Percentiles rank a stretch among this genome's conserved stretches.
Evolutionary conservation across 1,139 yeast species (phyloP).

Genomic region (Scheffersomyces titani): DNA sequence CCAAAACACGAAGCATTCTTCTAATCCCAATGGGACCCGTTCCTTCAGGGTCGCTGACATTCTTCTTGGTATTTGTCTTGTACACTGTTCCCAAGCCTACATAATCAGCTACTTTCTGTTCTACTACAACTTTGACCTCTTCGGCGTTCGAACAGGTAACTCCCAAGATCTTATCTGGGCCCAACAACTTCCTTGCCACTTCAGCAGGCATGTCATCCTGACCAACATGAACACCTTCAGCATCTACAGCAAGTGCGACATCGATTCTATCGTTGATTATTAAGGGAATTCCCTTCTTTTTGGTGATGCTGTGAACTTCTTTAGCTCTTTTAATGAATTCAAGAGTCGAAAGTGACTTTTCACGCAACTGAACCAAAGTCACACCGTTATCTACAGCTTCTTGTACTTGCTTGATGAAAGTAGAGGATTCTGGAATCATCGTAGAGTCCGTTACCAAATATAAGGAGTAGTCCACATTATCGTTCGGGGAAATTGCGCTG

Average conservation of each 20-base stretch:
- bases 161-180: conserved; percentile 77
- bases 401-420: conserved; percentile 62
- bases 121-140: conserved; percentile 60
- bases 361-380: conserved; percentile 82
- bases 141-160: conserved; percentile 65
- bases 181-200: conserved; percentile 62
- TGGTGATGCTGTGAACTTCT: conserved; percentile 62
- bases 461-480: conserved; percentile 56
- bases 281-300: conserved; percentile 63
- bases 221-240: conserved; percentile 94
- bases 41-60: conserved; percentile 44
- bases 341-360: conserved; percentile 69
- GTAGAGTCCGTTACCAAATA: conserved; percentile 84
- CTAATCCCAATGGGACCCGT: conserved; percentile 71
- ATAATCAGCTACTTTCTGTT: conserved; percentile 65
- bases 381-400: conserved; percentile 70
- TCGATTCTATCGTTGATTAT: conserved; percentile 88
- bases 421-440: conserved; percentile 65
- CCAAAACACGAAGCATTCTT: conserved; percentile 50
- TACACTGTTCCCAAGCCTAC: conserved; percentile 86
- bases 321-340: conserved; percentile 66
- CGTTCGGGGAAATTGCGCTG: background rate
- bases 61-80: conserved; percentile 69
- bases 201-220: conserved; percentile 83
- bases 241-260: conserved; percentile 85